Evolutionary conservation across 129 eudicot genomes (phyloP), one percentile per base, ranked within the genome.

Genomic region (Cynara cardunculus): DNA sequence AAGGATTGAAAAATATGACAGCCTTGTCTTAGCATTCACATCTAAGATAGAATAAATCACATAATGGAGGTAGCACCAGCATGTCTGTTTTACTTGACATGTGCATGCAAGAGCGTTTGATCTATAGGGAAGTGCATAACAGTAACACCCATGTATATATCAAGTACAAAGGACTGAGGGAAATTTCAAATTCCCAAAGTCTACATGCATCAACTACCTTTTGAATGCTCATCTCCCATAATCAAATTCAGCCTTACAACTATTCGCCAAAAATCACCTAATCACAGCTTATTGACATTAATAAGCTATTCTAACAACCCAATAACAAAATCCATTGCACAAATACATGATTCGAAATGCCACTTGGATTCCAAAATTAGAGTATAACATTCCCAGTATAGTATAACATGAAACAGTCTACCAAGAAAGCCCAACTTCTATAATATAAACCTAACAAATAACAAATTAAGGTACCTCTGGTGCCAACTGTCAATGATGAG

Each of bases 401-500:
- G 28, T 28, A 22, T 64, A 64, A 64, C 2, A 64, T 72, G 44
- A 61, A 32, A 80, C 73, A 35, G 30, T 35, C 39, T 21, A 65
- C n/a, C 68, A 39, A 34, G 27, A 74, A 30, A 67, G 24, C 70
- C 68, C 11, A 73, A 65, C 12, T 73, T 81, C 16, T 74, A 28
- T 81, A 22, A 31, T 28, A 34, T 31, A 28, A 25, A 64, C 22
- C 27, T n/a, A 46, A 69, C 69, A 79, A 31, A 75, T 22, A 27
- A 12, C 5, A n/a, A 34, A 84, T 32, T 16, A 41, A 4, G 19
- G 16, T 81, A 91, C 97, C 97, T 91, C 97, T 84, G 7, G 85
- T 86, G 68, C 92, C 94, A 78, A 91, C 89, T 16, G 97, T 91
- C 79, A 89, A 71, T 8, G 97, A 87, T 27, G 84, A 66, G 83